Base-by-base conservation (phyloP, 2,329 filamentous ascomycete species). In the Aspergillus tubingensis region DNA sequence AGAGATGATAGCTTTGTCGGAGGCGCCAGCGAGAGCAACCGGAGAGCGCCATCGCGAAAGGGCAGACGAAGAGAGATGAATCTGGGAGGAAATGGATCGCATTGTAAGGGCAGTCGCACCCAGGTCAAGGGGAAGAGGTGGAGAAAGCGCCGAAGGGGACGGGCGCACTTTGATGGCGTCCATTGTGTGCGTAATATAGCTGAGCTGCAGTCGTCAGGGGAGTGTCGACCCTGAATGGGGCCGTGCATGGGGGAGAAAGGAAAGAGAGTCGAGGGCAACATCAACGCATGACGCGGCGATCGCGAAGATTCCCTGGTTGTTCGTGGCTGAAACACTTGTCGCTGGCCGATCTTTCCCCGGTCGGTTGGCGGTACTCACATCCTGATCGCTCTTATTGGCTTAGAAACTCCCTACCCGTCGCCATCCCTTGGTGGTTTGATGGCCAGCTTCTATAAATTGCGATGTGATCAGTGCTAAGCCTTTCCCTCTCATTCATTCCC, bases 21-120 rank as follows among this genome's bases (percentile, higher is more conserved):
- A 64, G 66, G 17, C 65, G 68, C 62, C 65, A 65, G 43, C 66
- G 64, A 30, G 62, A 63, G 57, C 58, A 65, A 57, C 60, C 61
- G 8, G 59, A 59, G 44, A 68, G 60, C 54, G 64, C 60, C 70
- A 72, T 72, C 51, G 62, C 60, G 58, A 43, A 15, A 21, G 50
- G 48, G 56, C 58, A 57, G 50, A 41, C 25, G 56, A 49, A 32
- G 39, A 19, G 21, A 30, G 23, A 38, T 52, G 23, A 49, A 57
- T 48, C 50, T 38, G 52, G 32, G 39, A 39, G 36, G 27, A 27
- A 47, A 32, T 23, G 30, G 55, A 58, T 59, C 10, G 44, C 63
- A 66, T 63, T 57, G 56, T 59, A 57, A n/a, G 43, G 47, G 51
- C 57, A 44, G 50, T 50, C 44, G 23, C 11, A 49, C 23, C 44